These are phyloP conservation scores for Grosmannia clavigera DNA, from an alignment of 2,329 filamentous ascomycete genomes.

Conservation along the genomic window DNA sequence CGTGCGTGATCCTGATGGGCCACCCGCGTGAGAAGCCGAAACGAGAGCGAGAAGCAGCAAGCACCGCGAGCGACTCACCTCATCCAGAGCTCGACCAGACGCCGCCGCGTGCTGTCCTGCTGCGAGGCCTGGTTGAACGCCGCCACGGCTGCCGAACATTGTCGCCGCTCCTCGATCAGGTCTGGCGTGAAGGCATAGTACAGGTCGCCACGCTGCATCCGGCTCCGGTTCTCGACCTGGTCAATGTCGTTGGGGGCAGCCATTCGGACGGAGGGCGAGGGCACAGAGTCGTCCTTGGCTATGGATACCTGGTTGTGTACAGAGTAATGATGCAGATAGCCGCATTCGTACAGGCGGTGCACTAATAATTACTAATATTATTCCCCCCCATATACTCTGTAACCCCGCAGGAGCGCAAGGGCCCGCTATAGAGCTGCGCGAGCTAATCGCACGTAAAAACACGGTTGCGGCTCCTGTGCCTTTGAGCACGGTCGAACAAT, in stretches of 20 bases:
- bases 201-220: conserved; percentile 56
- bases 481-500: background rate
- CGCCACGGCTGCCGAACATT: conserved; percentile 48
- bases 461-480: background rate
- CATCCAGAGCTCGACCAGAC: conserved; percentile 59
- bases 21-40: no score
- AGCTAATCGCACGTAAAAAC: background rate
- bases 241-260: conserved; percentile 18
- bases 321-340: background rate
- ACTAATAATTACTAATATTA: background rate
- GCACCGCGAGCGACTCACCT: conserved; percentile 18
- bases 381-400: background rate
- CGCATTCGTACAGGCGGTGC: background rate
- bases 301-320: background rate
- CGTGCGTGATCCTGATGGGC: conserved; percentile 43
- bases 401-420: no score
- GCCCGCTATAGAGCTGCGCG: no score
- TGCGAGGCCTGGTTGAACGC: conserved; percentile 46
- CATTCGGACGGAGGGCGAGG: background rate
- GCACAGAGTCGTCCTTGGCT: no score
- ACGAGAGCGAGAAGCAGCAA: no score
- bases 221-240: conserved; percentile 33
- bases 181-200: conserved; percentile 64
- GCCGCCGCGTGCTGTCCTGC: conserved; percentile 42
- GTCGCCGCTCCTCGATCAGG: conserved; percentile 47